Percentiles rank a stretch among this genome's conserved stretches.
These are phyloP conservation scores for Cladobotryum protrusum DNA, from an alignment of 2,329 filamentous ascomycete species.

Conservation along the genomic window DNA sequence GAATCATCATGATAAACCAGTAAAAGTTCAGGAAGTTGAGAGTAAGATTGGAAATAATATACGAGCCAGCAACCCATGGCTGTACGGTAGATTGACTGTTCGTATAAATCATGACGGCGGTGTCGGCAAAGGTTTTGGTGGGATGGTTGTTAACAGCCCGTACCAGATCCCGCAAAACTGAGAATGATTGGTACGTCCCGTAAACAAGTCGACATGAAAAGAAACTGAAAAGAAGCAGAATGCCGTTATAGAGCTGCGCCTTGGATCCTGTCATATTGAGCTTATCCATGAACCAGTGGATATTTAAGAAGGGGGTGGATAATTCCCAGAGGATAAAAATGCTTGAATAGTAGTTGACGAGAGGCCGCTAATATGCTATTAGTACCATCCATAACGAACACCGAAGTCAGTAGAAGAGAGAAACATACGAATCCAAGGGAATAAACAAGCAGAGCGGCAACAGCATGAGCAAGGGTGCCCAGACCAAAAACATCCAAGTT, in stretches of 20 bases:
- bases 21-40: conserved; percentile 74
- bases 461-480: conserved; percentile 72
- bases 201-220: conserved; percentile 72
- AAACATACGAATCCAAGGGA: conserved; percentile 69
- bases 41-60: conserved; percentile 63
- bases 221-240: conserved; percentile 65
- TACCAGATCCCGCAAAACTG: conserved; percentile 67
- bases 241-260: conserved; percentile 71
- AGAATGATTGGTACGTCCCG: conserved; percentile 65
- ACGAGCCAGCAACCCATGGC: conserved; percentile 61
- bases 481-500: conserved; percentile 67
- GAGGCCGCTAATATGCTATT: conserved; percentile 57
- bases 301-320: conserved; percentile 76
- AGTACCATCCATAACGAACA: background rate
- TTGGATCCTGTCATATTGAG: conserved; percentile 69
- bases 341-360: conserved; percentile 75
- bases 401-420: conserved; percentile 2
- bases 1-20: conserved; percentile 86
- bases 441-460: conserved; percentile 68
- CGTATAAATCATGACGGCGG: conserved; percentile 37
- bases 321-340: conserved; percentile 85
- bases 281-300: conserved; percentile 92
- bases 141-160: conserved; percentile 37
- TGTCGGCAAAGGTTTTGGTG: conserved; percentile 21
- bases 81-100: conserved; percentile 50